Base-by-base conservation (phyloP, 83 land plant genomes). In the Larix sibirica region DNA sequence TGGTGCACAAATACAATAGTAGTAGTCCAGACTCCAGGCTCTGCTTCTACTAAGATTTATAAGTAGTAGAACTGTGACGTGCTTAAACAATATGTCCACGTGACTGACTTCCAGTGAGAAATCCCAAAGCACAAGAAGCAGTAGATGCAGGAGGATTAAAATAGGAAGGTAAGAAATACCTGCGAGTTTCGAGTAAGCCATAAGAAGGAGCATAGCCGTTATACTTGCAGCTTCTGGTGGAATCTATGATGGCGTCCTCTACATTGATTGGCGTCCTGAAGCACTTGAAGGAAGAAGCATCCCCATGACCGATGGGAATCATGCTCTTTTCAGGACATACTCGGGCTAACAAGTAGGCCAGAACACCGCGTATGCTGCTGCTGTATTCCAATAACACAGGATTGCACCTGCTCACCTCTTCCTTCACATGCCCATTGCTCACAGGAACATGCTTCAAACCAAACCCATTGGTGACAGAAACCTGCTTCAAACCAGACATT, bases 291-390 rank as follows among this genome's bases (percentile, higher is more conserved):
- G 83, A 86, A 50, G 94, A 79, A 65, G 99, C 95, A 86, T 96
- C 99, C 1, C 97, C 99, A 64, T 90, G 94, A 4, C 94, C 97
- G 24, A 96, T 86, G 8, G 96, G 86, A 16, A 96, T 93, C 40
- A 87, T 77, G 17, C 68, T 71, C 86, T 75, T 75, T 38, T 47
- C 78, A 20, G 78, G 58, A n/a, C 40, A 68, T 28, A 68, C 36
- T 9, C 17, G 17, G 18, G 20, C 36, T 28, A 68, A 68, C 40
- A 68, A 31, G 38, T 28, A 31, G 16, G 71, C 71, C 71, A 68
- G 36, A 20, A 68, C 40, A 16, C 71, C 71, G 31, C 71, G 31
- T 68, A 68, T 68, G 31, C 71, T 68, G 71, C 71, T 68, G 71
- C 71, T 68, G 71, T 68, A 68, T 36, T 68, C 71, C 71, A 67